Percentiles rank a stretch among this genome's conserved stretches.
Evolutionary conservation across 2,329 filamentous ascomycete species (phyloP).

Genomic region (Aspergillus clavatus): DNA sequence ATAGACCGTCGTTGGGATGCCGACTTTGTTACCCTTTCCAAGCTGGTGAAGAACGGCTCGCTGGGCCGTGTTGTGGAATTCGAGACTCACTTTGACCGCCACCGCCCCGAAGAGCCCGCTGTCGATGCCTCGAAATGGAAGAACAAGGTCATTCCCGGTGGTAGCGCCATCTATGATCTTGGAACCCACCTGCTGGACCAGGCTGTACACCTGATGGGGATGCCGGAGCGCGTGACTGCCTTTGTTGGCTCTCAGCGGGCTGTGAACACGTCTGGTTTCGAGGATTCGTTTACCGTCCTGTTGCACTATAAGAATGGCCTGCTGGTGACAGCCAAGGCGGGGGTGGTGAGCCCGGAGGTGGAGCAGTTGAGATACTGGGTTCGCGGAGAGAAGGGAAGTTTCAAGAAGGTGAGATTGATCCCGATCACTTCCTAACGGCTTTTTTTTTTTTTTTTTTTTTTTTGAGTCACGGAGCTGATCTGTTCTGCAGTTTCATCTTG

Average conservation of each 20-base stretch:
- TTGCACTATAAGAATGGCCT: conserved; percentile 61
- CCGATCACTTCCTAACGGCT: no score
- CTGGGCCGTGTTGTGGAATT: conserved; percentile 73
- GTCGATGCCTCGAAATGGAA: conserved; percentile 57
- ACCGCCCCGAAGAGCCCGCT: conserved; percentile 54
- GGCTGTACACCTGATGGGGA: conserved; percentile 64
- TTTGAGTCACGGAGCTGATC: background rate
- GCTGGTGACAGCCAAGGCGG: conserved; percentile 65
- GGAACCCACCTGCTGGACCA: conserved; percentile 75
- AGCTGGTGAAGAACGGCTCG: conserved; percentile 54
- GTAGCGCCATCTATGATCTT: conserved; percentile 67
- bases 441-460: no score
- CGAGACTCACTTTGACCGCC: conserved; percentile 75
- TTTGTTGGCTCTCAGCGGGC: conserved; percentile 63
- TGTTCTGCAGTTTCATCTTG: conserved; percentile 49
- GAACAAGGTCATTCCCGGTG: conserved; percentile 58
- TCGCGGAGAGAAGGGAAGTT: conserved; percentile 67
- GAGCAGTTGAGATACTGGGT: conserved; percentile 73
- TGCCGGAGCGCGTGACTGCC: conserved; percentile 62
- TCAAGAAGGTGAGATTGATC: conserved; percentile 61
- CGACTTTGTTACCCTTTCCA: conserved; percentile 67
- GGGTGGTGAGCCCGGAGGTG: conserved; percentile 62
- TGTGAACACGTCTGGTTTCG: conserved; percentile 48
- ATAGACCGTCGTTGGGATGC: conserved; percentile 67
- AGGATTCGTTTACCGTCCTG: conserved; percentile 56